Evolutionary conservation across 1,284 basidiomycete genomes (phyloP), one percentile per base, ranked within the genome.

Genomic region (Nidula niveotomentosa): DNA sequence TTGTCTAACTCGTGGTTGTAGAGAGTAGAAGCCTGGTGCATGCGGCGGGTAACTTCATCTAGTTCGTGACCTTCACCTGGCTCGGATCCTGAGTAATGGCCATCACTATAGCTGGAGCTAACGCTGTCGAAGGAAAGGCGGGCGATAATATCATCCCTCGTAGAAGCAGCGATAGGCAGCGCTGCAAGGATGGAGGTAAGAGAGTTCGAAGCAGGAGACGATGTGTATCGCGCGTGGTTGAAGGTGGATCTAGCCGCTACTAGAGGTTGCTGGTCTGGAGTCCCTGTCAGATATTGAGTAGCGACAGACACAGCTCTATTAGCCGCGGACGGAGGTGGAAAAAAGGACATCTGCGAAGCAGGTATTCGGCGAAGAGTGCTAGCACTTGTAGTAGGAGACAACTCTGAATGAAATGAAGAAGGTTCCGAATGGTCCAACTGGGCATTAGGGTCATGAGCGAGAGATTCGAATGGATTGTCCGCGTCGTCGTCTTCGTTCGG

Each of bases 291-390:
- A 23, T 23, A 2, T 23, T 61, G 33, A 47, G 51, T 54, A 44
- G 58, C 54, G 15, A 60, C 53, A 3, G 59, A 49, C 5, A 55
- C 44, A 13, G 56, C 45, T 36, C 55, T 53, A 43, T 57, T 57
- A 48, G 62, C 53, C 47, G 55, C 60, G 18, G 64, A 58, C 39
- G 77, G 69, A 0, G 84, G 82, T 17, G 86, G 86, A 56, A 86
- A 86, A 67, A 82, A 86, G 1, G 84, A 81, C 15, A 88, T 69
- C 57, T 81, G 73, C 1, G 79, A 80, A 2, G 70, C 67, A 47
- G 85, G 83, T 43, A 86, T 69, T 43, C 80, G 78, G 47, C 73
- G 74, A 51, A 86, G 71, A 6, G 75, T 71, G 45, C 70, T 65
- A 36, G 36, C 49, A 46, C 47, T 51, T 47, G 59, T 56, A 33